phyloP scores from a whole-genome alignment of 257 asterid species.

The Salvia splendens region DNA sequence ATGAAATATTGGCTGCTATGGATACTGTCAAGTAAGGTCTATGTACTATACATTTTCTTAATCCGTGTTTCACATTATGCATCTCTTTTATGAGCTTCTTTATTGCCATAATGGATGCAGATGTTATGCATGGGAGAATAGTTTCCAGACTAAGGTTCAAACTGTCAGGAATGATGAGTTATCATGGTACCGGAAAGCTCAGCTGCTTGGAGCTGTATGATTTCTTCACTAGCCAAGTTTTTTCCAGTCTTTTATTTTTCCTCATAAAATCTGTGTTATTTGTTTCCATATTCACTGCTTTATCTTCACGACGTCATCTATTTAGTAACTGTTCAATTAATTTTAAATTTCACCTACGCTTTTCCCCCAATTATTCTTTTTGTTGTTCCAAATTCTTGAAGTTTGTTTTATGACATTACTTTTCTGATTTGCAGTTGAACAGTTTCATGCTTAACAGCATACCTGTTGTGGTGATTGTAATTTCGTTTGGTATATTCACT shows the following conservation, averaged over 20 bases:
- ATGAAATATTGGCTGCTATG: slow-evolving; percentile 98
- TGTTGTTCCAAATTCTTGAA: not conserved
- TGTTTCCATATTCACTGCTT: not conserved
- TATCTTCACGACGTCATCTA: not conserved
- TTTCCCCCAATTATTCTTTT: slow-evolving; percentile 16
- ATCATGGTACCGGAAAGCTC: slow-evolving; percentile 81
- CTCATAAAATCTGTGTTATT: not conserved
- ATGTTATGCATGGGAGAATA: slow-evolving; percentile 95
- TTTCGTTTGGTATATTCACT: slow-evolving; percentile 81
- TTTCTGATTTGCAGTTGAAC: slow-evolving; percentile 66
- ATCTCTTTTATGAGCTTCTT: slow-evolving; percentile 27
- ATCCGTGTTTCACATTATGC: slow-evolving; percentile 20
- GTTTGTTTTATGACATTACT: slow-evolving; percentile 25
- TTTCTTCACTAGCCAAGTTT: slow-evolving; percentile 8
- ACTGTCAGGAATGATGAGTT: slow-evolving; percentile 78
- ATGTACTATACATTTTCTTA: slow-evolving; percentile 13
- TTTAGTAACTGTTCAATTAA: not conserved
- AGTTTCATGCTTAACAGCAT: slow-evolving; percentile 80
- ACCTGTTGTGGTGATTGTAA: slow-evolving; percentile 89
- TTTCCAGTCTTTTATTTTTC: not conserved
- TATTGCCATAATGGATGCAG: slow-evolving; percentile 48
- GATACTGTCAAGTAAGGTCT: slow-evolving; percentile 87
- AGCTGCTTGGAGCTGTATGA: slow-evolving; percentile 87
- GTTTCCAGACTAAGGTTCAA: slow-evolving; percentile 84
- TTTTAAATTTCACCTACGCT: not conserved